Base-by-base conservation (phyloP, 2,329 filamentous ascomycete species). In the Xylaria sp. region DNA sequence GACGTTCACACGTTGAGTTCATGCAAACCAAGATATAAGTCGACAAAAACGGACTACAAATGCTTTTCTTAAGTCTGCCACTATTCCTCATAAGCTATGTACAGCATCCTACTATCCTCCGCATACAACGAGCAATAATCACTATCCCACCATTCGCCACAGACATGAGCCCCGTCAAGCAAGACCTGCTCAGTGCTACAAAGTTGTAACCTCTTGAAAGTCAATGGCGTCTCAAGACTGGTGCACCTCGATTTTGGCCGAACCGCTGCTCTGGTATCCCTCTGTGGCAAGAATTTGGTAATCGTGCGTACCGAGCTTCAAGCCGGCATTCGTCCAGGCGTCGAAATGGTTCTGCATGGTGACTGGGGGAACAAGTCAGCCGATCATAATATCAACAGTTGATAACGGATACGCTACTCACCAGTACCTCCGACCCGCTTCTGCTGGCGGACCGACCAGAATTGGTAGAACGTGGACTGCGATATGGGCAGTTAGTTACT, bases 381-480 rank as follows among this genome's bases (percentile, higher is more conserved):
- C 18, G 23, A 37, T 9, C 3, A 44, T 48, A 15, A 28, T 1
- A 34, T 37, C 25, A 28, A 3, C 34, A 52, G 20, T 8, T 7
- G 28, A 51, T 3, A 23, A 41, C 20, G 58, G n/a, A 3, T 31
- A 6, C 15, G n/a, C 18, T 55, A 56, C 69, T 70, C 39, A 70
- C 69, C 69, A 52, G 75, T 77, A 59, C 79, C 79, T 63, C 83
- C 81, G 58, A 82, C 80, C 58, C 85, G 82, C 82, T 88, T 85
- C 68, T 73, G 76, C 71, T 80, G 78, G 72, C 87, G 82, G 31
- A 89, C 82, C 51, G 81, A 84, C 83, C 84, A 86, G 80, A 82
- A 87, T 78, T 87, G 85, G 75, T 83, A 79, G 77, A 87, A 86
- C 62, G 83, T 86, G 58, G 73, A 71, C 65, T 69, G 31, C 10